Percentiles rank a stretch among this genome's conserved stretches.
Conservation (phyloP, 768 basidiomycete genomes). For the Naganishia onofrii region DNA sequence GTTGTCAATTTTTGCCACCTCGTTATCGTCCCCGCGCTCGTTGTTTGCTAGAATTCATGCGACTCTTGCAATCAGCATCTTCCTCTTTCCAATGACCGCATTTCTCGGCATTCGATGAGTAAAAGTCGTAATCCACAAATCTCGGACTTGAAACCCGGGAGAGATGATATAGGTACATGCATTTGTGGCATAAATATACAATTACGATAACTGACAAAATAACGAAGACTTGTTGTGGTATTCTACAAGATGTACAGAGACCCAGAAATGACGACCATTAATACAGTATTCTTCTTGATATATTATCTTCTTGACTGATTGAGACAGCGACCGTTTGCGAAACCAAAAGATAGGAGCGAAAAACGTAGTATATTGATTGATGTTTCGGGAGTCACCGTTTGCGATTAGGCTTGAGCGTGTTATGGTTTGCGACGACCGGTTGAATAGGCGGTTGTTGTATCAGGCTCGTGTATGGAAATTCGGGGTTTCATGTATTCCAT, state of each 20-base stretch:
- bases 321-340: background rate
- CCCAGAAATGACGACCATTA: background rate
- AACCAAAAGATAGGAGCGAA: background rate
- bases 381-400: background rate
- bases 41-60: no score
- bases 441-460: background rate
- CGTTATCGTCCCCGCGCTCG: no score
- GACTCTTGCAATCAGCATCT: no score
- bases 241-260: slow-evolving; percentile 15
- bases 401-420: no score
- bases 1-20: no score
- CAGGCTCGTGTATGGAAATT: background rate
- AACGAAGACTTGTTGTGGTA: background rate
- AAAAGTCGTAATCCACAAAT: background rate
- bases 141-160: background rate
- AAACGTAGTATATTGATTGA: background rate
- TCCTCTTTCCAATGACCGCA: no score
- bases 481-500: background rate
- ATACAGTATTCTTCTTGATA: slow-evolving; percentile 22
- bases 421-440: background rate
- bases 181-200: background rate
- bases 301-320: background rate
- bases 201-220: background rate
- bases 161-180: background rate
- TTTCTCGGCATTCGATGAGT: background rate